A percentile compares a stretch with the other conserved stretches of the same genome.
Conservation (phyloP, 768 basidiomycete species). For the Amanita rubescens region DNA sequence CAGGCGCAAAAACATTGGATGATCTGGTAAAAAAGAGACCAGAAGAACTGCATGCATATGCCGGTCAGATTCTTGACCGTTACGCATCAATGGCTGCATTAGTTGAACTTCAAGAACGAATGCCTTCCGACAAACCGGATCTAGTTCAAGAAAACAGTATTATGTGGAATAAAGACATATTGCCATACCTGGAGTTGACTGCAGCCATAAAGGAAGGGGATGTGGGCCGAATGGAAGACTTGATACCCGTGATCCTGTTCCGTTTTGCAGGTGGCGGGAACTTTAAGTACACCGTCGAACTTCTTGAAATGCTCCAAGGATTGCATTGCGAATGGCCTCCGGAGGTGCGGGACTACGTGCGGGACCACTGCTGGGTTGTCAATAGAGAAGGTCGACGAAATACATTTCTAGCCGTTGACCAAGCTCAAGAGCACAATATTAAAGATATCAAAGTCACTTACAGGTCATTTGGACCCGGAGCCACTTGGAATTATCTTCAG, state of each 20-base stretch:
- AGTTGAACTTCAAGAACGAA: neutral
- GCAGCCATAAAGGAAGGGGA: slow-evolving; percentile 29
- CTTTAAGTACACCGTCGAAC: slow-evolving; percentile 24
- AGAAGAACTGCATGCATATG: neutral
- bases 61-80: slow-evolving; percentile 13
- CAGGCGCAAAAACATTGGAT: too few species aligned
- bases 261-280: slow-evolving; percentile 11
- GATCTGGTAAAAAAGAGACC: too few species aligned
- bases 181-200: slow-evolving; percentile 28
- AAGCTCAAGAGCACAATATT: slow-evolving; percentile 28
- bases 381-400: slow-evolving; percentile 20
- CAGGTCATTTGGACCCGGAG: slow-evolving; percentile 24
- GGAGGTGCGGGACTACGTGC: slow-evolving; percentile 21
- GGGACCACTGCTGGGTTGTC: slow-evolving; percentile 23
- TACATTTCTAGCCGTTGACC: slow-evolving; percentile 21
- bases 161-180: slow-evolving; percentile 28
- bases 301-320: slow-evolving; percentile 27
- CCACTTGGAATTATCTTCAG: slow-evolving; percentile 24
- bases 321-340: slow-evolving; percentile 23
- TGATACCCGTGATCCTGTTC: slow-evolving; percentile 23
- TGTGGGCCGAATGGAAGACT: slow-evolving; percentile 27
- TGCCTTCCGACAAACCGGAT: slow-evolving; percentile 18
- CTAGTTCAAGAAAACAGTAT: slow-evolving; percentile 11
- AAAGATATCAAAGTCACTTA: slow-evolving; percentile 29
- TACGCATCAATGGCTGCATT: slow-evolving; percentile 26